Evolutionary conservation across 2,329 filamentous ascomycete genomes (phyloP), one percentile per base, ranked within the genome.

Genomic region (Sphaerostilbella broomeana): DNA sequence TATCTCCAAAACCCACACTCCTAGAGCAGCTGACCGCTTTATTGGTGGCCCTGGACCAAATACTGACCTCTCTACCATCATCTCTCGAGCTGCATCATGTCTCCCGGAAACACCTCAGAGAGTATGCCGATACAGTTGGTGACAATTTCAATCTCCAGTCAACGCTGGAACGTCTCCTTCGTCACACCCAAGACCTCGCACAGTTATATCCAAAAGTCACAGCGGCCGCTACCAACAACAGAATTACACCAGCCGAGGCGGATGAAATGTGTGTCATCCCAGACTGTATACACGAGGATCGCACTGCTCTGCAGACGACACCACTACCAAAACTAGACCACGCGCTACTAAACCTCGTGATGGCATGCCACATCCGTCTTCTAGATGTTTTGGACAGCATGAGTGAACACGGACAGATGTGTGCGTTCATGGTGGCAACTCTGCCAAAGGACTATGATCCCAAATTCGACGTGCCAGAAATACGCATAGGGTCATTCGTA

Each of bases 401-500:
- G 5, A 41, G 61, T 15, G 47, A 47, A 13, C 55, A 57, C 17
- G 52, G 55, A 6, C 50, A 50, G 9, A 43, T 58, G 9, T 68
- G 67, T 43, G 47, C 51, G 10, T 51, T 53, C 19, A 45, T 59
- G 28, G 53, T 54, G 6, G 32, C 52, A 0, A 51, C 52, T 1
- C 46, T 57, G 1, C 55, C 59, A 1, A 37, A 46, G 5, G 45
- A 52, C 10, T 42, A 51, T 11, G 54, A 60, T 11, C 61, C 58
- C 1, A 51, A 53, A 5, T 54, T 66, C 25, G 54, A 59, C 13
- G 54, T 68, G 4, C 63, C 65, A 0, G 59, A 66, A 32, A 59
- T 68, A 11, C 58, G 59, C 4, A 58, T 69, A 5, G 66, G 67
- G 2, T 59, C 59, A 2, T 64, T 64, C 31, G 48, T 61, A 13